Conservation (phyloP, 2,329 filamentous ascomycete genomes). For the Fonsecaea multimorphosa region DNA sequence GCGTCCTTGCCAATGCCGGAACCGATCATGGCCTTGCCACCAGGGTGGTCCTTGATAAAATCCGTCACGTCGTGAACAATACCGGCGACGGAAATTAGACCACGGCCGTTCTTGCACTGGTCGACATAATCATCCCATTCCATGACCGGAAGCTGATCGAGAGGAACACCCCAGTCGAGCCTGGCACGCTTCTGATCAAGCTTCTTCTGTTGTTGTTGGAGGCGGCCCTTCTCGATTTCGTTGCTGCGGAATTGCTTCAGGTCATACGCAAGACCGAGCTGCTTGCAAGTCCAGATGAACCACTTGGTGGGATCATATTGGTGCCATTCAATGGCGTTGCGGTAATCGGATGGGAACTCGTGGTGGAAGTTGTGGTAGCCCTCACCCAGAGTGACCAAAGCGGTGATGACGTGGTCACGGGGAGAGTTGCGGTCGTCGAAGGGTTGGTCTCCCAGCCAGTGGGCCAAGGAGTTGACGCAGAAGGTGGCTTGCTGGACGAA, state of each 20-base stretch:
- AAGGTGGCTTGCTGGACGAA: conserved; percentile 92
- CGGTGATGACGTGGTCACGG: conserved; percentile 85
- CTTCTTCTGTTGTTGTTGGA: conserved; percentile 92
- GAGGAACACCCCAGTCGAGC: conserved; percentile 84
- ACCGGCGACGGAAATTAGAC: conserved; percentile 77
- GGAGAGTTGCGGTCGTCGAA: conserved; percentile 93
- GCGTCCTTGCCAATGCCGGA: conserved; percentile 85
- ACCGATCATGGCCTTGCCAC: conserved; percentile 83
- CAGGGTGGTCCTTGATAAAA: conserved; percentile 89
- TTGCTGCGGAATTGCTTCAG: conserved; percentile 90
- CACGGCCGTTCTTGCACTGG: conserved; percentile 77
- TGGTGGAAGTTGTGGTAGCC: conserved; percentile 97
- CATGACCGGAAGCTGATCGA: conserved; percentile 84
- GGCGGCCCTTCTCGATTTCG: conserved; percentile 88
- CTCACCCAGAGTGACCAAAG: conserved; percentile 82
- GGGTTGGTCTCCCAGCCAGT: conserved; percentile 90
- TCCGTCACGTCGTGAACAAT: conserved; percentile 83
- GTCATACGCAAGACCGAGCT: conserved; percentile 81
- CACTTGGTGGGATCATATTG: conserved; percentile 94
- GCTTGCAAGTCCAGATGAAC: conserved; percentile 84
- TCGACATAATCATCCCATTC: conserved; percentile 86
- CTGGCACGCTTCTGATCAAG: conserved; percentile 82
- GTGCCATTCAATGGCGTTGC: conserved; percentile 88
- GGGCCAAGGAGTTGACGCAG: conserved; percentile 88
- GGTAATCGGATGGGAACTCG: conserved; percentile 92